These are phyloP conservation scores for Funneliformis geosporum DNA, from an alignment of 192 early-diverging fungal species.

Conservation along the genomic window DNA sequence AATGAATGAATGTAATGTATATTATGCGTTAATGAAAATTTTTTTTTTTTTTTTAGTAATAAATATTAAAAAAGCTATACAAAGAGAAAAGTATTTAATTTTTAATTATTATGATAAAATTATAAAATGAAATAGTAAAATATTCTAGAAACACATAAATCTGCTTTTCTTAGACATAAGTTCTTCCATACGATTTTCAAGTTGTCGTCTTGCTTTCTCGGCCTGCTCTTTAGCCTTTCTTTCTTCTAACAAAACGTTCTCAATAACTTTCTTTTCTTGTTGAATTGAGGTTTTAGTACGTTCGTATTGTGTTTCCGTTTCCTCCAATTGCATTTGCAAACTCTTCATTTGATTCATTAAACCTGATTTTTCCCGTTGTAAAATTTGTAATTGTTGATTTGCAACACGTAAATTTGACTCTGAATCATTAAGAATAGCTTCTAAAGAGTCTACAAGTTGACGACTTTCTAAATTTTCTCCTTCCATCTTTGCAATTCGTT, in stretches of 20 bases:
- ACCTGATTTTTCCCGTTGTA: conserved; percentile 42
- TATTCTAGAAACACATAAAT: conserved; percentile 55
- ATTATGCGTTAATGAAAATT: too few species aligned
- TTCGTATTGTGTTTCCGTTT: conserved; percentile 39
- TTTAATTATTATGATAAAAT: too few species aligned
- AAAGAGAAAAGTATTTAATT: too few species aligned
- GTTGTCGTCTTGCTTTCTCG: conserved; percentile 45
- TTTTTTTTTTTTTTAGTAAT: too few species aligned
- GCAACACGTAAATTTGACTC: conserved; percentile 45
- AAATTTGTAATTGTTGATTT: conserved; percentile 40
- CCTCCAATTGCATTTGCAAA: conserved; percentile 41
- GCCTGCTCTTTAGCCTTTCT: conserved; percentile 52
- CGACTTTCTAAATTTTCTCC: conserved; percentile 40
- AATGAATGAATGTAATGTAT: too few species aligned
- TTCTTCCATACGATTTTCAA: conserved; percentile 58
- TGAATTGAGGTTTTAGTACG: conserved; percentile 26
- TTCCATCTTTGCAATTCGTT: conserved; percentile 40
- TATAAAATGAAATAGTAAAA: too few species aligned
- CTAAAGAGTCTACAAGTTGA: conserved; percentile 41
- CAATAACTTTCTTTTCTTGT: conserved; percentile 42
- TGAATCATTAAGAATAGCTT: conserved; percentile 46
- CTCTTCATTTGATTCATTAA: conserved; percentile 41
- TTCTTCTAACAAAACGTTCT: conserved; percentile 46
- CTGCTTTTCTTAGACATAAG: conserved; percentile 56
- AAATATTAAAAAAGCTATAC: too few species aligned